A percentile compares a stretch with the other conserved stretches of the same genome.
These are phyloP conservation scores for Penicillium cataractarum DNA, from an alignment of 495 filamentous ascomycete species.

Conservation along the genomic window DNA sequence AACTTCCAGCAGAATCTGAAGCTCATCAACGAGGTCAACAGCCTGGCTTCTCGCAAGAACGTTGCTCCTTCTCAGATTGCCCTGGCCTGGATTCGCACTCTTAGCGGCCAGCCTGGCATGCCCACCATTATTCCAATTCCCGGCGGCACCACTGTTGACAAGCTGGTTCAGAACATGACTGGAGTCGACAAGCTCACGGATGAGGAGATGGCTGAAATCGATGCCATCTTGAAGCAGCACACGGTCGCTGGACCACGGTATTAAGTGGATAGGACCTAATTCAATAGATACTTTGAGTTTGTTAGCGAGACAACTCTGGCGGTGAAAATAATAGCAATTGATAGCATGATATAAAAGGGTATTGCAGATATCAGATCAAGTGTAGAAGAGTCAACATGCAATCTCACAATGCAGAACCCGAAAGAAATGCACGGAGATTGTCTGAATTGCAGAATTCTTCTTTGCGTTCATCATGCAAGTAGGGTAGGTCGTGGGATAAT, in stretches of 20 bases:
- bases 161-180: constrained; percentile 49
- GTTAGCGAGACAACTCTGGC: constrained; percentile 15
- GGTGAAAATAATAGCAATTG: constrained; percentile 8
- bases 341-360: neutral
- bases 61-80: constrained; percentile 77
- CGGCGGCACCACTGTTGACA: constrained; percentile 58
- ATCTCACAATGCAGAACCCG: constrained; percentile 38
- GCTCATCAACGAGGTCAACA: constrained; percentile 67
- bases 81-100: constrained; percentile 66
- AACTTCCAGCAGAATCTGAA: constrained; percentile 74
- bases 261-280: constrained; percentile 13
- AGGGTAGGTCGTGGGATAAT: neutral
- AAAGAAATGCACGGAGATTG: constrained; percentile 43
- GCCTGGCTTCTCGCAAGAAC: constrained; percentile 69
- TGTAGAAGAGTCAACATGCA: constrained; percentile 59
- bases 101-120: constrained; percentile 61
- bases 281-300: constrained; percentile 2
- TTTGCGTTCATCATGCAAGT: constrained; percentile 46
- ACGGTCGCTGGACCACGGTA: constrained; percentile 45
- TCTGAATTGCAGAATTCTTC: constrained; percentile 64
- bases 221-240: constrained; percentile 43
- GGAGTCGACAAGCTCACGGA: constrained; percentile 41
- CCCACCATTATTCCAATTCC: constrained; percentile 83
- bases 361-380: constrained; percentile 54
- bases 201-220: constrained; percentile 51